Base-by-base conservation (phyloP, 129 eudicot genomes). In the Deinandra increscens region DNA sequence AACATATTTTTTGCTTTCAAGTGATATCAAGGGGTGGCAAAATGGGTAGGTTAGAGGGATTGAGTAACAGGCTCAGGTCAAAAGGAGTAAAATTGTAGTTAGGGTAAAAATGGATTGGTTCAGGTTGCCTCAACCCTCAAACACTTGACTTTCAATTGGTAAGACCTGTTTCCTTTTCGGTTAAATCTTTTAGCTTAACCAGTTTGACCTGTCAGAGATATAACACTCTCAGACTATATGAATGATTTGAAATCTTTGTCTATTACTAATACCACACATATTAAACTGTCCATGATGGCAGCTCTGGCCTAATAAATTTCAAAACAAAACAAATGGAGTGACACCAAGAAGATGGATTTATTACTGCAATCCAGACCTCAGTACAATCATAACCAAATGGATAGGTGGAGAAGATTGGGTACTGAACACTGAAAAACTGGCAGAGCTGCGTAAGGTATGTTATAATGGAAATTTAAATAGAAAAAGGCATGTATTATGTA, bases 251-350 rank as follows among this genome's bases (percentile, higher is more conserved):
- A 55, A 10, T 55, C 26, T 9, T 15, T 19, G 3, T 56, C 17
- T 56, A 26, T 56, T 56, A 26, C 63, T 26, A 56, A 56, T 29
- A 29, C 26, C 13, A 71, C 81, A 56, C n/a, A 43, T 20, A 34
- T 55, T 13, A 11, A 44, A 41, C 60, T 38, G 46, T 53, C 19
- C 48, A 13, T 65, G 80, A 31, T 49, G 33, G 79, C 90, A 91
- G 98, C 67, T 92, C 41, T 92, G 96, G 98, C 98, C 98, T 44
- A 84, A 83, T 74, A 92, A 92, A 66, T 92, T 92, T 76, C 98
- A 92, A 77, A 92, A 92, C 73, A 92, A 92, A 86, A 92, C 96
- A 55, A 92, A 92, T 68, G 98, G 98, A 44, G 98, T 92, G 73
- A 92, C 98, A 31, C 96, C 98, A 66, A 78, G 98, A 81, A 82